Evolutionary conservation across 129 eudicot species (phyloP), one percentile per base, ranked within the genome.

Genomic region (Deinandra increscens): DNA sequence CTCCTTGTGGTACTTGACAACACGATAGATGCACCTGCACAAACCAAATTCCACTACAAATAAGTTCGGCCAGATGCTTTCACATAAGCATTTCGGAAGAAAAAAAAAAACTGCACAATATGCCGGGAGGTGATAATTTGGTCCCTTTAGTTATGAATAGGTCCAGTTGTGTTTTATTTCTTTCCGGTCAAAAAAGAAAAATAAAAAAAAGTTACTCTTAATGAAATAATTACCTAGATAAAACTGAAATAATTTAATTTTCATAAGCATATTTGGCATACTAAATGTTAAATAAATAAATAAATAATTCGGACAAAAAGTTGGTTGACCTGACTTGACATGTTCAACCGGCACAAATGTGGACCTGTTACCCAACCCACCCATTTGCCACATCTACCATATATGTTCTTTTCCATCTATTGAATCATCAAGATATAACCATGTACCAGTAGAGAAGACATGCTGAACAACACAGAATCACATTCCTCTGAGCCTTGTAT

Each of bases 401-500:
- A 70, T 60, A 72, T 59, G 9, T 46, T 73, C 46, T 62, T 62
- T 71, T 72, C 9, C 62, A 43, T 33, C 41, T n/a, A 29, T 48
- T 67, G 17, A 68, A 46, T 62, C 26, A 46, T 63, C 71, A 38
- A 37, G 63, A 11, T 42, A 66, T 75, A 34, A 56, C 2, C 49
- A 75, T 42, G 55, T 89, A 89, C 94, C 96, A 89, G 62, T 89
- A 86, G 45, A 89, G 90, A 48, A 89, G 81, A 77, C 86, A 80
- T 7, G 90, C 82, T 36, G 83, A 79, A 42, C 37, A 68, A 55
- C 96, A 89, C 55, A 89, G 69, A 75, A 89, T 80, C 1, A 74
- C 86, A 59, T 89, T 89, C 79, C 90, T 84, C 69, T 89, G 96
- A 66, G 96, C 81, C 84, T 89, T 84, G 94, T 78, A 89, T 60